Conservation (phyloP, 1,284 basidiomycete genomes). For the Apiotrichum mycotoxinovorans region DNA sequence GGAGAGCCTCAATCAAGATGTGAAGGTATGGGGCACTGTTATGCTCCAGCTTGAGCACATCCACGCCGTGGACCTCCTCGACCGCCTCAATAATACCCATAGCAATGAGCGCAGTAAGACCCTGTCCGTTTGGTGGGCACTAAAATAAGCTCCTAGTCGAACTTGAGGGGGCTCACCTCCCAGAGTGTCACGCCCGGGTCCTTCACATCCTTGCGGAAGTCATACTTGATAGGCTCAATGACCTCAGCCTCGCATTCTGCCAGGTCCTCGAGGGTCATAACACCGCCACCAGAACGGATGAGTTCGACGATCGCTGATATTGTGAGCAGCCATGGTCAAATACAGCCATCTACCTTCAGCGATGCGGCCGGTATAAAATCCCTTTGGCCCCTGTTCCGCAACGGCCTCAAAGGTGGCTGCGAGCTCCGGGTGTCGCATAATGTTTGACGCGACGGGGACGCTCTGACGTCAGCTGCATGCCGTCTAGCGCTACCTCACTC, state of each 20-base stretch:
- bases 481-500: conserved; percentile 28
- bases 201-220: conserved; percentile 57
- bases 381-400: conserved; percentile 75
- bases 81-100: conserved; percentile 86
- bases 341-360: conserved; percentile 50
- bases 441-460: conserved; percentile 61
- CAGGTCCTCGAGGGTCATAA: conserved; percentile 84
- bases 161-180: conserved; percentile 61
- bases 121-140: conserved; percentile 93
- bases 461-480: conserved; percentile 11
- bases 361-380: conserved; percentile 84
- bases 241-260: conserved; percentile 69
- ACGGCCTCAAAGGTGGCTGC: conserved; percentile 76
- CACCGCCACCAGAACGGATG: conserved; percentile 69
- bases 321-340: conserved; percentile 47
- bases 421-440: conserved; percentile 72
- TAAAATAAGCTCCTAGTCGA: conserved; percentile 57
- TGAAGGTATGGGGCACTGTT: conserved; percentile 87
- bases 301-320: conserved; percentile 69
- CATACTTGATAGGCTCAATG: conserved; percentile 82
- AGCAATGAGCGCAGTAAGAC: conserved; percentile 84
- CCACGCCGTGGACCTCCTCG: conserved; percentile 67
- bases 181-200: conserved; percentile 56
- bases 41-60: conserved; percentile 73
- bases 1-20: conserved; percentile 65